phyloP scores from a whole-genome alignment of 208 protist genomes.

The Leishmania martiniquensis region DNA sequence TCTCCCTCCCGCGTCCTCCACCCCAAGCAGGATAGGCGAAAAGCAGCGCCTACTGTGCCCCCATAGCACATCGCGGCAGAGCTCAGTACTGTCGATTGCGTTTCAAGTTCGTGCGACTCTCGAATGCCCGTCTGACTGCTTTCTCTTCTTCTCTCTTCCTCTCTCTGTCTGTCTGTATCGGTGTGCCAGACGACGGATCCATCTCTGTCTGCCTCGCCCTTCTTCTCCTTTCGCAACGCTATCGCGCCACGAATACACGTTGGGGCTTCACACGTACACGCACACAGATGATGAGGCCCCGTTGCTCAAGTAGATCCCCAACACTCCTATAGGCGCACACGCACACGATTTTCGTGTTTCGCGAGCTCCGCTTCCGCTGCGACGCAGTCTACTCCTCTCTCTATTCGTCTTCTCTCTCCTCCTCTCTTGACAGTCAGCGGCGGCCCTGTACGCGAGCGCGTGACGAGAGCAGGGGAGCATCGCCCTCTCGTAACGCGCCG shows the following conservation, averaged over 20 bases:
- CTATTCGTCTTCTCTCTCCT: not conserved
- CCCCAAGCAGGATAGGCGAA: not conserved
- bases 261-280: not conserved
- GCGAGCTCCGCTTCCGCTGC: not conserved
- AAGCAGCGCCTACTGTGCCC: not conserved
- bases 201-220: not conserved
- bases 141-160: not conserved
- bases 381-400: not conserved
- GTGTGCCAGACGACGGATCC: not conserved
- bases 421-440: not conserved
- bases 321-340: not conserved
- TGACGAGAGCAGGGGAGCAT: not conserved
- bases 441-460: not conserved
- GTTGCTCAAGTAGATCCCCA: not conserved
- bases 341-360: not conserved
- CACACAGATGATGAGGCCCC: not conserved
- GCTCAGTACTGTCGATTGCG: not conserved
- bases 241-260: not conserved
- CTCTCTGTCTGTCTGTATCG: not conserved
- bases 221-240: not conserved
- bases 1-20: not conserved
- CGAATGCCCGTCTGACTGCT: not conserved
- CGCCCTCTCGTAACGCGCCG: not conserved
- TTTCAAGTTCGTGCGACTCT: not conserved
- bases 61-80: not conserved